These are phyloP conservation scores for Trichosanthes truncata DNA, from an alignment of 306 rosid genomes.

Conservation along the genomic window DNA sequence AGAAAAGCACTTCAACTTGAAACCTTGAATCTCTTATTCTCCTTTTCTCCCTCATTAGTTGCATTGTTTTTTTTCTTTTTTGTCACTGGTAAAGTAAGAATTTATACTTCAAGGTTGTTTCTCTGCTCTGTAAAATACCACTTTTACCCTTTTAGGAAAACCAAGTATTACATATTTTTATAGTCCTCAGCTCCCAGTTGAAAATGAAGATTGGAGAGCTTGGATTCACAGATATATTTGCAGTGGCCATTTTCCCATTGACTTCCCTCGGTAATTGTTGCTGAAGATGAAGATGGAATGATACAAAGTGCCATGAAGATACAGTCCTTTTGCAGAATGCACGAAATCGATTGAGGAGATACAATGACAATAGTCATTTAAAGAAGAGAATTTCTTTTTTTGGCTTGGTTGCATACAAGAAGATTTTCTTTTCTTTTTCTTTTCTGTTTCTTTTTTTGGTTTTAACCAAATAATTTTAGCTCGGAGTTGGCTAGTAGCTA, in stretches of 20 bases:
- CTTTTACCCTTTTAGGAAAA: background rate
- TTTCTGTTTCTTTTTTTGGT: no score
- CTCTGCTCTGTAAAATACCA: background rate
- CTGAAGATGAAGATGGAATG: slow-evolving; percentile 3
- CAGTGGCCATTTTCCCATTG: background rate
- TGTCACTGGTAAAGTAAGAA: background rate
- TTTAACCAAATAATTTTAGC: background rate
- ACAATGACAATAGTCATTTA: background rate
- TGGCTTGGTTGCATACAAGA: background rate
- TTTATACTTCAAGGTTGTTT: background rate
- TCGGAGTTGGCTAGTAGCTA: background rate
- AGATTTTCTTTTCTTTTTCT: background rate
- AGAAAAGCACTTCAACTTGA: background rate
- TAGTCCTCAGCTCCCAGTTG: background rate
- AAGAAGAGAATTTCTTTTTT: background rate
- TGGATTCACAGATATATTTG: background rate
- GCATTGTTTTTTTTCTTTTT: background rate
- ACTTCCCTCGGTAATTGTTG: background rate
- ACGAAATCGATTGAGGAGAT: background rate
- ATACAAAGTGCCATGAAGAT: background rate
- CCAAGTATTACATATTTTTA: background rate
- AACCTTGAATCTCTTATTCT: background rate
- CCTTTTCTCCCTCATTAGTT: background rate
- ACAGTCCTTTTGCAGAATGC: background rate
- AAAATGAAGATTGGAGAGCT: slow-evolving; percentile 8